These are phyloP conservation scores for Priceomyces melissophilus DNA, from an alignment of 805 yeast genomes.

Conservation along the genomic window DNA sequence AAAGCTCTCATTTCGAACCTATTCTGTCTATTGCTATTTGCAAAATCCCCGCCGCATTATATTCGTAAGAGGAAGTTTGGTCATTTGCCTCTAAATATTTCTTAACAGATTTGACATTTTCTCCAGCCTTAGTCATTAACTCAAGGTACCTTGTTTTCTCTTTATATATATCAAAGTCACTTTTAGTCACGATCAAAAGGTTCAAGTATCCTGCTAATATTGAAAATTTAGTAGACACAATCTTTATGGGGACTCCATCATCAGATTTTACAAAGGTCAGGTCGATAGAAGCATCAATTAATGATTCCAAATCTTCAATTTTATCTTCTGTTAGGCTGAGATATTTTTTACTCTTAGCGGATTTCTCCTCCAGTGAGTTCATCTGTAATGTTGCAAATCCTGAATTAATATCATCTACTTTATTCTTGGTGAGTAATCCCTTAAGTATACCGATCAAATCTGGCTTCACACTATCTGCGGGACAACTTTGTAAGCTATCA, in stretches of 20 bases:
- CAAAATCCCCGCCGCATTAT: constrained; percentile 33
- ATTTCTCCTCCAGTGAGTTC: not conserved
- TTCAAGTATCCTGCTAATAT: constrained; percentile 56
- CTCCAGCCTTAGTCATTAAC: constrained; percentile 13
- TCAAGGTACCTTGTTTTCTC: constrained; percentile 13
- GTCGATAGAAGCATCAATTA: constrained; percentile 37
- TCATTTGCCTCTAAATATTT: constrained; percentile 3
- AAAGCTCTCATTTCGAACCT: constrained; percentile 1
- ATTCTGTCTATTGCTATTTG: constrained; percentile 35
- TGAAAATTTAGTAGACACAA: constrained; percentile 30
- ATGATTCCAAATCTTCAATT: constrained; percentile 38
- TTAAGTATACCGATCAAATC: constrained; percentile 66
- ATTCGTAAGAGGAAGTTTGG: constrained; percentile 11
- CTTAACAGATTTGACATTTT: constrained; percentile 14
- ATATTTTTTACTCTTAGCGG: constrained; percentile 20
- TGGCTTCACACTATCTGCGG: constrained; percentile 57
- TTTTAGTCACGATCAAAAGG: constrained; percentile 38
- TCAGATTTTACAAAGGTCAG: constrained; percentile 27
- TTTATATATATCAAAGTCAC: constrained; percentile 14
- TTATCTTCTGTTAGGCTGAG: constrained; percentile 43
- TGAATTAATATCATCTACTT: constrained; percentile 9
- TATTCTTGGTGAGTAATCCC: constrained; percentile 51
- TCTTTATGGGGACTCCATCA: constrained; percentile 5
- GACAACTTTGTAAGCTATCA: constrained; percentile 65
- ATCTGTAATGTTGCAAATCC: not conserved